phyloP scores from a whole-genome alignment of 805 yeast genomes.

The Metschnikowia cubensis region DNA sequence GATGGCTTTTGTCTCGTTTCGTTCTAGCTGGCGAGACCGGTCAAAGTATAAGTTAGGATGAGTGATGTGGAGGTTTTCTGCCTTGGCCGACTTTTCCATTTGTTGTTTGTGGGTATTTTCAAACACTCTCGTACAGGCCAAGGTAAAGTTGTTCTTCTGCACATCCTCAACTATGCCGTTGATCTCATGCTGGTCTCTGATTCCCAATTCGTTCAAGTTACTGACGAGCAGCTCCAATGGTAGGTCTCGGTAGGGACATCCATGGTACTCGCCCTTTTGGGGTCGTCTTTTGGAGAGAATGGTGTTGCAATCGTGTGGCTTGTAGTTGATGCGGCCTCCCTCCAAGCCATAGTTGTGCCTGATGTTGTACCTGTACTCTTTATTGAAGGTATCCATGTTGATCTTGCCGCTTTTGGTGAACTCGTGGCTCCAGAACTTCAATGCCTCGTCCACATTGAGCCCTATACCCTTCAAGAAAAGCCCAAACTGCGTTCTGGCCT shows the following conservation, averaged over 20 bases:
- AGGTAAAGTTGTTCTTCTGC: conserved; percentile 65
- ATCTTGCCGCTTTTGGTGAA: conserved; percentile 54
- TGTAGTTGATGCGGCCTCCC: conserved; percentile 82
- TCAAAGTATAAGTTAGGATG: conserved; percentile 91
- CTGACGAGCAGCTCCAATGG: conserved; percentile 56
- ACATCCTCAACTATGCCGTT: conserved; percentile 65
- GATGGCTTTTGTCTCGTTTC: conserved; percentile 15
- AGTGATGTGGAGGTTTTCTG: conserved; percentile 58
- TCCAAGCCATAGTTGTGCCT: conserved; percentile 89
- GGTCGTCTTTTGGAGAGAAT: conserved; percentile 74
- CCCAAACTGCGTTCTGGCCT: conserved; percentile 81
- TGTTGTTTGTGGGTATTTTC: conserved; percentile 59
- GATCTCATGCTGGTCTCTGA: conserved; percentile 54
- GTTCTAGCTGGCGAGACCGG: conserved; percentile 58
- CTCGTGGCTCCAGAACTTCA: conserved; percentile 75
- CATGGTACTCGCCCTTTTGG: conserved; percentile 67
- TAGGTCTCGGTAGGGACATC: conserved; percentile 88
- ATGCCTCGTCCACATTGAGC: conserved; percentile 77
- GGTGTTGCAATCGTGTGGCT: conserved; percentile 80
- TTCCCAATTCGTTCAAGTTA: conserved; percentile 60
- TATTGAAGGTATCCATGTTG: conserved; percentile 71
- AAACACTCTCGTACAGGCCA: conserved; percentile 87
- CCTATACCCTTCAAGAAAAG: conserved; percentile 89
- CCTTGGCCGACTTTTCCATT: conserved; percentile 34
- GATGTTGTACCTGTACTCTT: conserved; percentile 84